phyloP scores from a whole-genome alignment of 1,284 basidiomycete species.

The Ceratobasidium theobromae region DNA sequence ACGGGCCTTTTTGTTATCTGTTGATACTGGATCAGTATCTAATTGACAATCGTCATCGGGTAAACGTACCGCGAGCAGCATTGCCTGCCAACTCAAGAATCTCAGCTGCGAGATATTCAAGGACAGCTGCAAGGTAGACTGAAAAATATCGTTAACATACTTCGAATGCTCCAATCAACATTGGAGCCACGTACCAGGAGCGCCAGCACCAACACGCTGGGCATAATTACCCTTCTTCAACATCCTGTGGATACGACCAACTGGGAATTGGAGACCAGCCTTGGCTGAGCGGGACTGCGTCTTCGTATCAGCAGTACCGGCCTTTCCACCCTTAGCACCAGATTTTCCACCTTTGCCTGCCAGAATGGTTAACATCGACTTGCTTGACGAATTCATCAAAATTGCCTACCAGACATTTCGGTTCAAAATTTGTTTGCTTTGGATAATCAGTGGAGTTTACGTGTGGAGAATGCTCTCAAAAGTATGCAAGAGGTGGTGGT shows the following conservation, averaged over 20 bases:
- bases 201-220: constrained; percentile 41
- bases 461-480: neutral
- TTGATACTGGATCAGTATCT: constrained; percentile 37
- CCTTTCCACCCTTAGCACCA: constrained; percentile 43
- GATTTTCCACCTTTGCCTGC: constrained; percentile 37
- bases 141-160: neutral
- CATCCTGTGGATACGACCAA: constrained; percentile 42
- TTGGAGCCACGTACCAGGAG: constrained; percentile 35
- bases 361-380: neutral
- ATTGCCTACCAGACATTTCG: constrained; percentile 30
- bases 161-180: neutral
- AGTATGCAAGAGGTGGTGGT: neutral
- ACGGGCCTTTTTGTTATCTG: constrained; percentile 54
- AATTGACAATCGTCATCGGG: constrained; percentile 41
- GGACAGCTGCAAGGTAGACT: constrained; percentile 39
- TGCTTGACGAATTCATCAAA: neutral
- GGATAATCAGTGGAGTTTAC: neutral
- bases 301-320: constrained; percentile 42
- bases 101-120: constrained; percentile 41
- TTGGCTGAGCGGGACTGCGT: constrained; percentile 40
- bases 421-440: neutral
- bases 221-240: constrained; percentile 42
- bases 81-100: constrained; percentile 41
- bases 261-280: constrained; percentile 42
- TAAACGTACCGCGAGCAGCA: constrained; percentile 44